Evolutionary conservation across 495 filamentous ascomycete species (phyloP), one percentile per base, ranked within the genome.

Genomic region (Mytilinidion resinicola): DNA sequence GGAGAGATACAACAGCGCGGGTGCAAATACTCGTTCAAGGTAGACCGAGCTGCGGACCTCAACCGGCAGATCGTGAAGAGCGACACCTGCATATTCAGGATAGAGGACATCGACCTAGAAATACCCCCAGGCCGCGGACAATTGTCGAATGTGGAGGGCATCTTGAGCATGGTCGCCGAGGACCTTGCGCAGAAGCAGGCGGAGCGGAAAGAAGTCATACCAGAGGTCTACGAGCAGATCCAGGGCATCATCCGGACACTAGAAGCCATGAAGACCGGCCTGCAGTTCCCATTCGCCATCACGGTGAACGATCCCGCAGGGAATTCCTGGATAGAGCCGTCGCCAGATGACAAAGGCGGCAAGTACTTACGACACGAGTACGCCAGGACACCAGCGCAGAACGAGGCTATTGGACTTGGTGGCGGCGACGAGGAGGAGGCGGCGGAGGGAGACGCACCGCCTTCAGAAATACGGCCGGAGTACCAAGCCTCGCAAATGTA

Each of bases 271-370:
- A 68, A 92, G 15, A 80, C 80, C 10, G 83, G 89, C 12, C 76
- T 82, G 9, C 80, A 77, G 1, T 91, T 92, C 67, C 93, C 95
- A n/a, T 96, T 97, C 77, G 83, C 86, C 7, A 73, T 97, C 35
- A 82, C 80, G 10, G 70, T 96, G 35, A 89, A 99, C 69, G 93
- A 99, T 65, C 87, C 87, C 1, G 88, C 91, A 4, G 93, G 93
- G n/a, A 99, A 99, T 77, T 95, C 89, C 3, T 97, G 88, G 82
- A 95, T 99, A 65, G 90, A 95, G 50, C 93, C 93, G 34, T 86
- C 87, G 59, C 80, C 85, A 55, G 74, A 80, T 65, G 83, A 87
- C 6, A 74, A 71, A 35, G 74, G 69, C 51, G 85, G 83, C 49
- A 96, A 96, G 72, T 96, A 91, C 82, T 77, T 76, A 25, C 86